Conservation (phyloP, 148 eudicot species). For the Chenopodium berlandieri region DNA sequence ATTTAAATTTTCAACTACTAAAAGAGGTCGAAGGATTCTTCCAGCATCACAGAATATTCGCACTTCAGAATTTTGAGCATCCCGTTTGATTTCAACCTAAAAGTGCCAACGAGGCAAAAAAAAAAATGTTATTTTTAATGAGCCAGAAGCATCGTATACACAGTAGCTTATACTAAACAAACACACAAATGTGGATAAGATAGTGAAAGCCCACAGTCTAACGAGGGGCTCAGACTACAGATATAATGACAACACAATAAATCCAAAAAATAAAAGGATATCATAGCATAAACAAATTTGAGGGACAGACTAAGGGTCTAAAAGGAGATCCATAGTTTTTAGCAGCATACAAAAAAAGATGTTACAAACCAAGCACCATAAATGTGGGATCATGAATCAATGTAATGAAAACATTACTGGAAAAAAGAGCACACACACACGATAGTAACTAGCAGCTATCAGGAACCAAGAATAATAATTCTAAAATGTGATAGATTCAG, state of each 20-base stretch:
- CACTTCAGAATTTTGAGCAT: conserved; percentile 63
- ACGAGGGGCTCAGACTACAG: too few species aligned
- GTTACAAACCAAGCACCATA: not conserved
- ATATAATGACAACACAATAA: not conserved
- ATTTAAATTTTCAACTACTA: conserved; percentile 69
- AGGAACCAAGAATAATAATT: not conserved
- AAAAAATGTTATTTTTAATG: not conserved
- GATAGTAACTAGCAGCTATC: not conserved
- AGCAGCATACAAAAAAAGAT: not conserved
- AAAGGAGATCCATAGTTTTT: not conserved
- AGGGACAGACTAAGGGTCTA: not conserved
- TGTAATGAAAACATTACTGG: not conserved
- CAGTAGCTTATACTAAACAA: conserved; percentile 2
- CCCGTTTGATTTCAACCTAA: conserved; percentile 84
- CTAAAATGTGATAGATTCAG: not conserved
- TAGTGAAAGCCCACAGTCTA: not conserved
- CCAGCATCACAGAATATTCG: conserved; percentile 93
- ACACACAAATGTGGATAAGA: not conserved
- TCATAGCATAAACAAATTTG: not conserved
- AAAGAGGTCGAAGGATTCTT: conserved; percentile 82
- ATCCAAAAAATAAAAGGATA: not conserved
- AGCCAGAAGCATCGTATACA: not conserved
- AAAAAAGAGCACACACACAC: conserved; percentile 1
- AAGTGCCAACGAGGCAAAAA: not conserved
- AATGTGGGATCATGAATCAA: conserved; percentile 1